Conservation (phyloP, 2,329 filamentous ascomycete genomes). For the Paraphaeosphaeria minitans region DNA sequence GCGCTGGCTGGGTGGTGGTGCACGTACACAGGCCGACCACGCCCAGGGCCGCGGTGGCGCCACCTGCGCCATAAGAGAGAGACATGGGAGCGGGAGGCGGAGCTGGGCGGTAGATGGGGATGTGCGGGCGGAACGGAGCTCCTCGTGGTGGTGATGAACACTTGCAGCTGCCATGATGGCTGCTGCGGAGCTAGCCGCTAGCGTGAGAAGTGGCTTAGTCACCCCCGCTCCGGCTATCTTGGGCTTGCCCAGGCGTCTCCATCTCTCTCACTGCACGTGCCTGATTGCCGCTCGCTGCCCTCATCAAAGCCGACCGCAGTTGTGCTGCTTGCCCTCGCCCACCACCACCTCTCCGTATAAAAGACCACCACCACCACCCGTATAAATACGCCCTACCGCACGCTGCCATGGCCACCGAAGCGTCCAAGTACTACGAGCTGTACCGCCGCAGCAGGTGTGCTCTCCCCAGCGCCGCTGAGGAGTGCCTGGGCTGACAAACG, state of each 20-base stretch:
- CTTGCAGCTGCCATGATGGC: conserved; percentile 34
- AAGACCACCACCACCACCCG: neutral
- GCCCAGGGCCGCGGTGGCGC: conserved; percentile 69
- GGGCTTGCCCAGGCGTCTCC: neutral
- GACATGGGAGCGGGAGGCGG: conserved; percentile 60
- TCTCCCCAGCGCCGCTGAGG: conserved; percentile 12
- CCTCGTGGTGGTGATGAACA: conserved; percentile 30
- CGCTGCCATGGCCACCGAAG: conserved; percentile 33
- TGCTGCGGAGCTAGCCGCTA: conserved; percentile 35
- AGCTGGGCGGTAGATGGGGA: conserved; percentile 29
- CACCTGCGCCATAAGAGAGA: conserved; percentile 72
- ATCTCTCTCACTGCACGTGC: no score
- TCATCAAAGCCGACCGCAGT: conserved; percentile 15
- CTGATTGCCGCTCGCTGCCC: neutral
- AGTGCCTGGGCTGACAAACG: conserved; percentile 33
- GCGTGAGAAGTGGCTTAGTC: conserved; percentile 25
- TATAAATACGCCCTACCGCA: neutral
- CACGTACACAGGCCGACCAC: conserved; percentile 80
- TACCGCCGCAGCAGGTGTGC: conserved; percentile 89
- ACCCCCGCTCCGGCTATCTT: conserved; percentile 13
- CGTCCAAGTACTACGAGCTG: conserved; percentile 79
- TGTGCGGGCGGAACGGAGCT: conserved; percentile 33
- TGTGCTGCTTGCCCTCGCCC: conserved; percentile 9
- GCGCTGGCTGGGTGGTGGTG: conserved; percentile 14
- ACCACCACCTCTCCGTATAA: no score